Conservation (phyloP, 345 rosid genomes). For the Citrus inodora region DNA sequence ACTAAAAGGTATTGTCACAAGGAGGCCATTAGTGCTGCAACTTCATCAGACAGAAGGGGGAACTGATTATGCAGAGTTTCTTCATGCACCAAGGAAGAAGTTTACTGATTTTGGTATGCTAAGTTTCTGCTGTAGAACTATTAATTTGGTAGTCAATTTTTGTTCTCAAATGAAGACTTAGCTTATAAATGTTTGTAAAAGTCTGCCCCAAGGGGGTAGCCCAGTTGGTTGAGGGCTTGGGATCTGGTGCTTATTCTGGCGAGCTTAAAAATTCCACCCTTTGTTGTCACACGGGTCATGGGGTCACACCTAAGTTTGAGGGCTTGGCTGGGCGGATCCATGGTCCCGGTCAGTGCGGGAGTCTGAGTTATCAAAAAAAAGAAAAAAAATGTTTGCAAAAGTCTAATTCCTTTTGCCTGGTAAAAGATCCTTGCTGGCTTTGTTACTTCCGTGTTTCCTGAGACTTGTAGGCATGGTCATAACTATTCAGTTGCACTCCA, state of each 20-base stretch:
- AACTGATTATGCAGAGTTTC: slow-evolving; percentile 91
- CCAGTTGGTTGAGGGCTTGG: too few relatives aligned
- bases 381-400: neutral
- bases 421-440: neutral
- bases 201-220: too few relatives aligned
- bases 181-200: neutral
- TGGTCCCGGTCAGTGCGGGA: too few relatives aligned
- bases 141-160: neutral
- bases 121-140: neutral
- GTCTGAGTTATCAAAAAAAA: too few relatives aligned
- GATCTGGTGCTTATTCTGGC: too few relatives aligned
- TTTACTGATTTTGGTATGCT: slow-evolving; percentile 75
- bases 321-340: too few relatives aligned
- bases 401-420: too few relatives aligned
- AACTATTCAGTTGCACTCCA: neutral
- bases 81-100: slow-evolving; percentile 87
- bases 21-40: slow-evolving; percentile 97
- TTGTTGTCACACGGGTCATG: too few relatives aligned
- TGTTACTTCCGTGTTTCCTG: neutral
- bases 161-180: neutral
- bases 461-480: neutral
- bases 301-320: too few relatives aligned
- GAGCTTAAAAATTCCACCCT: too few relatives aligned
- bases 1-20: slow-evolving; percentile 77
- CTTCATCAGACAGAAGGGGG: slow-evolving; percentile 87